Evolutionary conservation across 305 asterid species (phyloP).

Genomic region (Rubia balearica): DNA sequence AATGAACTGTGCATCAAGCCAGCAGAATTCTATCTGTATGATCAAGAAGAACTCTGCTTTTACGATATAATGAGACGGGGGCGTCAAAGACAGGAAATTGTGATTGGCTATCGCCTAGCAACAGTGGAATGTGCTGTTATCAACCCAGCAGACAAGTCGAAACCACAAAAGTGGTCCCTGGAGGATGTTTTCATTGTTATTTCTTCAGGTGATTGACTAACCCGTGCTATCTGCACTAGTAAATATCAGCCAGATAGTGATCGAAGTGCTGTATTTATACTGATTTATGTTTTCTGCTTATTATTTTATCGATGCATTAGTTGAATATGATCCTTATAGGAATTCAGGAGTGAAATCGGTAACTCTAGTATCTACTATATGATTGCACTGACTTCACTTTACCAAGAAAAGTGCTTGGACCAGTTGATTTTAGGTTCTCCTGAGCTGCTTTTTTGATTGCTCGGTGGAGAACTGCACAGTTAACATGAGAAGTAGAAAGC

Average conservation of each 20-base stretch:
- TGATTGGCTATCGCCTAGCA: slow-evolving; percentile 83
- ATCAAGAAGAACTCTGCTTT: slow-evolving; percentile 89
- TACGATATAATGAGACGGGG: slow-evolving; percentile 81
- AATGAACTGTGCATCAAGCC: slow-evolving; percentile 94
- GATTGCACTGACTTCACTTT: background rate
- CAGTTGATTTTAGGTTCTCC: slow-evolving; percentile 7
- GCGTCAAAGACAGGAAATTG: slow-evolving; percentile 67
- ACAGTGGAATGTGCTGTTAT: slow-evolving; percentile 74
- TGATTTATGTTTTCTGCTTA: background rate
- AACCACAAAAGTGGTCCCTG: slow-evolving; percentile 67
- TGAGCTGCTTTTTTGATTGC: slow-evolving; percentile 11
- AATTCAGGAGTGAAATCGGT: background rate
- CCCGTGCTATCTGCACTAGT: background rate
- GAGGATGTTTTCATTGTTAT: slow-evolving; percentile 87
- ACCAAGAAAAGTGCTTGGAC: background rate
- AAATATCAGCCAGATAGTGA: slow-evolving; percentile 8
- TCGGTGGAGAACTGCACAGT: background rate
- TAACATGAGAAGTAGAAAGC: background rate
- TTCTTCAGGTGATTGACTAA: slow-evolving; percentile 42
- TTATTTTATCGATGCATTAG: background rate
- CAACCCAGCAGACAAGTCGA: slow-evolving; percentile 64
- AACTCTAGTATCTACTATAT: too few species aligned
- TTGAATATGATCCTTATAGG: background rate
- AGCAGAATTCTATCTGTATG: slow-evolving; percentile 86
- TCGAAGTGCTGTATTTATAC: background rate